phyloP scores from a whole-genome alignment of 805 yeast species.

The Lipomyces starkeyi region DNA sequence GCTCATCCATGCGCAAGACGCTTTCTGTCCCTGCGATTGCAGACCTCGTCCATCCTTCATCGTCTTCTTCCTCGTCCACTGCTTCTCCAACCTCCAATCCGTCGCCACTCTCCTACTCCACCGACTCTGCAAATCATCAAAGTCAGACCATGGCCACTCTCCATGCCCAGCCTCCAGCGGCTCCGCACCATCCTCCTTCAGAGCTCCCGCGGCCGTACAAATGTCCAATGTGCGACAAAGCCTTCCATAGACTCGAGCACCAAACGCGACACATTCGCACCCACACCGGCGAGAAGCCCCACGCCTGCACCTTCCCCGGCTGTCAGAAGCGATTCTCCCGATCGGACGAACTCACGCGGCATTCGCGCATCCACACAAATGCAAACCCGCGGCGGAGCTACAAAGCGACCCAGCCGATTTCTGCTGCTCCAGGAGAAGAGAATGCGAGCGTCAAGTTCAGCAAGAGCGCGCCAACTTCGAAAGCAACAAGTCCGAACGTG shows the following conservation, averaged over 20 bases:
- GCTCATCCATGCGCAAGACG: conserved; percentile 18
- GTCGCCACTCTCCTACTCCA: not conserved
- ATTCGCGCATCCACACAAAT: conserved; percentile 72
- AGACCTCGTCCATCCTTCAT: conserved; percentile 13
- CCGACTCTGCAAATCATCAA: not conserved
- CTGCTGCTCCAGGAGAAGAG: conserved; percentile 31
- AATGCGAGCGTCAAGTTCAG: conserved; percentile 20
- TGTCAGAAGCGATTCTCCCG: conserved; percentile 81
- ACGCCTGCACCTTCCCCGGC: conserved; percentile 81
- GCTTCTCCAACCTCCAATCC: not conserved
- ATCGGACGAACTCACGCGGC: conserved; percentile 85
- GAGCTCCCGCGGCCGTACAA: conserved; percentile 71
- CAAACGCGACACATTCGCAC: conserved; percentile 91
- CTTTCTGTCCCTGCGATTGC: conserved; percentile 21
- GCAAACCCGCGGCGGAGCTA: conserved; percentile 46
- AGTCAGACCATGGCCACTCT: conserved; percentile 2
- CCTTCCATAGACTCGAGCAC: conserved; percentile 87
- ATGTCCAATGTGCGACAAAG: conserved; percentile 83
- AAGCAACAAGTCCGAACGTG: conserved; percentile 30
- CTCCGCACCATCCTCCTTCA: conserved; percentile 8
- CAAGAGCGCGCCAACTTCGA: conserved; percentile 25
- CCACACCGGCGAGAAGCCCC: conserved; percentile 94
- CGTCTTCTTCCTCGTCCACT: not conserved
- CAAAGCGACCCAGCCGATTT: conserved; percentile 12
- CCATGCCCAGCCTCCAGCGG: conserved; percentile 15